A percentile compares a stretch with the other conserved stretches of the same genome.
phyloP scores from a whole-genome alignment of 257 asterid species.

The Gynochthodes officinalis region DNA sequence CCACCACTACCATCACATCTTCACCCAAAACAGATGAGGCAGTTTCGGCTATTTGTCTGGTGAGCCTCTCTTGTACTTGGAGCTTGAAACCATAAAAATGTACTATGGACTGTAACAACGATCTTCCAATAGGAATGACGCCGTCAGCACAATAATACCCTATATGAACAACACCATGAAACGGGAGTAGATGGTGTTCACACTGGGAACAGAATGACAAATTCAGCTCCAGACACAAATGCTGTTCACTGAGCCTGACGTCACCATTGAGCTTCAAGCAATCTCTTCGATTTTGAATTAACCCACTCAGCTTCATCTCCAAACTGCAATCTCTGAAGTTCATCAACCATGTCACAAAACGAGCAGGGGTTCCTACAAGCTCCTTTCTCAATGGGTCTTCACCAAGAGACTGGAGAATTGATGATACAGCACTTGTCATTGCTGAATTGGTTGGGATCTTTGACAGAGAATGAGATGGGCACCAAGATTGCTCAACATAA shows the following conservation, averaged over 20 bases:
- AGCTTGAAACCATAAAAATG: constrained; percentile 89
- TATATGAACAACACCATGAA: constrained; percentile 82
- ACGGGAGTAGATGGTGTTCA: constrained; percentile 94
- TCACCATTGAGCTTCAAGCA: constrained; percentile 28
- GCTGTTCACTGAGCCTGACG: constrained; percentile 27
- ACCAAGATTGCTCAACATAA: constrained; percentile 48
- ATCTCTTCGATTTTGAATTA: constrained; percentile 34
- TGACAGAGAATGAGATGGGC: constrained; percentile 45
- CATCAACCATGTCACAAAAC: constrained; percentile 73
- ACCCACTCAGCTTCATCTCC: constrained; percentile 57
- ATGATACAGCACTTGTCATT: constrained; percentile 54
- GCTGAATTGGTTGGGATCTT: constrained; percentile 37
- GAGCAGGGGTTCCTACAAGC: constrained; percentile 71
- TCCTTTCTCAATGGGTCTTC: constrained; percentile 79
- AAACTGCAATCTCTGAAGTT: constrained; percentile 53
- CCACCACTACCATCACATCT: constrained; percentile 80
- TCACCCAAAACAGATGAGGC: constrained; percentile 68
- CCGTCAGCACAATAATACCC: constrained; percentile 54
- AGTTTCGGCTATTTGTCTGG: constrained; percentile 86
- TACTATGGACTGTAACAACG: constrained; percentile 66
- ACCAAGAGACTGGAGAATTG: constrained; percentile 64
- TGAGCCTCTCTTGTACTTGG: constrained; percentile 95
- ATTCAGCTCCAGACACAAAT: constrained; percentile 54
- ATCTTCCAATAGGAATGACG: constrained; percentile 40
- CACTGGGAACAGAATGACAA: constrained; percentile 82